Conservation (phyloP, 768 basidiomycete species). For the Suillus occidentalis region DNA sequence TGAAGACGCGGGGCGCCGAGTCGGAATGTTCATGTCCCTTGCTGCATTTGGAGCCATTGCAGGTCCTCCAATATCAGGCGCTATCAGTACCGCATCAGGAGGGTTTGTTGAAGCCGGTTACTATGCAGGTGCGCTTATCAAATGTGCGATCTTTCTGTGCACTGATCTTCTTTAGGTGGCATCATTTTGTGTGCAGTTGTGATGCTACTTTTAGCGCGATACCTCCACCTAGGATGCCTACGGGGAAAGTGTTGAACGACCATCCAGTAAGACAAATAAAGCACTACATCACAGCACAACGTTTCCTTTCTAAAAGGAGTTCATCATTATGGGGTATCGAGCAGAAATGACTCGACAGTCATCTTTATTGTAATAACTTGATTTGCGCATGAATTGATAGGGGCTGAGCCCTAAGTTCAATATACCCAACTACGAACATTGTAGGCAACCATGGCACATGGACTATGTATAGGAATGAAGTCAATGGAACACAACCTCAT, state of each 20-base stretch:
- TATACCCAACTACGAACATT: background rate
- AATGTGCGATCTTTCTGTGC: background rate
- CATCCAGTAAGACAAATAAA: background rate
- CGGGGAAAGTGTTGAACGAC: slow-evolving; percentile 33
- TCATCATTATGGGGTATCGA: background rate
- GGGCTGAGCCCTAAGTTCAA: background rate
- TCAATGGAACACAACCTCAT: background rate
- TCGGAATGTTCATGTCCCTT: slow-evolving; percentile 65
- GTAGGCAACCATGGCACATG: too few species aligned
- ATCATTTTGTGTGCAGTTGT: slow-evolving; percentile 42
- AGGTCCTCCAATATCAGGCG: slow-evolving; percentile 75
- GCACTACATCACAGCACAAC: background rate
- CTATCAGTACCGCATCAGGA: slow-evolving; percentile 54
- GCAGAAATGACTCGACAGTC: background rate
- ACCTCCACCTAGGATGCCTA: slow-evolving; percentile 40
- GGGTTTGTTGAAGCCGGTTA: slow-evolving; percentile 38
- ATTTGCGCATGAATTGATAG: background rate
- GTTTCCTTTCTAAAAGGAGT: background rate
- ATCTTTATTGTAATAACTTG: background rate
- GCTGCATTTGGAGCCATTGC: slow-evolving; percentile 60
- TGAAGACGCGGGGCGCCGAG: slow-evolving; percentile 61
- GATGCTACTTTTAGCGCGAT: slow-evolving; percentile 40
- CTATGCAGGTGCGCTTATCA: slow-evolving; percentile 40
- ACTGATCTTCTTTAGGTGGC: slow-evolving; percentile 28
- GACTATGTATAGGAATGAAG: background rate